Evolutionary conservation across 2,329 filamentous ascomycete genomes (phyloP).

Genomic region (Rhytidhysteron rufulum): DNA sequence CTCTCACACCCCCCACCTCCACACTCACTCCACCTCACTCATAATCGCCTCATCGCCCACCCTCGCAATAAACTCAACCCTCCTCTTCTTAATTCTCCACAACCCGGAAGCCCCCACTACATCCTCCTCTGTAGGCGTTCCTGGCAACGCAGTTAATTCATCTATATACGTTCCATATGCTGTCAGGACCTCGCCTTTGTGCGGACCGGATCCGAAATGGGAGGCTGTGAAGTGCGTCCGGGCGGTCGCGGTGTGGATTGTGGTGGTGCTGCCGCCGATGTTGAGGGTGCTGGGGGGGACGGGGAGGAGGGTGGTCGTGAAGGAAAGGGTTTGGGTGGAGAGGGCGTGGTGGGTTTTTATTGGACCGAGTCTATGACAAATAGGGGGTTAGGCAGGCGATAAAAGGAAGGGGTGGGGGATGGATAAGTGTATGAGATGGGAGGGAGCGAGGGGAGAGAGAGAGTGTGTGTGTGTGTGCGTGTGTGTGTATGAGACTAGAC

Average conservation of each 20-base stretch:
- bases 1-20: too few species aligned
- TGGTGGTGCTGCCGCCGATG: slow-evolving; percentile 21
- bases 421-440: too few species aligned
- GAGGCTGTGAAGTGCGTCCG: slow-evolving; percentile 41
- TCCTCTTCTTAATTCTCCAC: slow-evolving; percentile 37
- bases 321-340: slow-evolving; percentile 43
- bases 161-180: slow-evolving; percentile 43
- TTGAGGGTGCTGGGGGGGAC: too few species aligned
- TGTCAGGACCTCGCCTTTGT: slow-evolving; percentile 37
- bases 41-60: slow-evolving; percentile 34
- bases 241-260: slow-evolving; percentile 31
- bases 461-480: too few species aligned
- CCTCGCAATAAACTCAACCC: slow-evolving; percentile 35
- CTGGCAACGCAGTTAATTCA: slow-evolving; percentile 26
- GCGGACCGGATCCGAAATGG: slow-evolving; percentile 42
- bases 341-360: slow-evolving; percentile 42
- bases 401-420: too few species aligned
- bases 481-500: too few species aligned
- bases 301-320: too few species aligned
- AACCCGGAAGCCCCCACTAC: slow-evolving; percentile 35
- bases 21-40: too few species aligned
- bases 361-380: slow-evolving; percentile 31
- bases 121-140: slow-evolving; percentile 20
- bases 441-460: too few species aligned
- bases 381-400: too few species aligned